These are phyloP conservation scores for Sideroxylon spinosum DNA, from an alignment of 179 eudicot species.

Conservation along the genomic window DNA sequence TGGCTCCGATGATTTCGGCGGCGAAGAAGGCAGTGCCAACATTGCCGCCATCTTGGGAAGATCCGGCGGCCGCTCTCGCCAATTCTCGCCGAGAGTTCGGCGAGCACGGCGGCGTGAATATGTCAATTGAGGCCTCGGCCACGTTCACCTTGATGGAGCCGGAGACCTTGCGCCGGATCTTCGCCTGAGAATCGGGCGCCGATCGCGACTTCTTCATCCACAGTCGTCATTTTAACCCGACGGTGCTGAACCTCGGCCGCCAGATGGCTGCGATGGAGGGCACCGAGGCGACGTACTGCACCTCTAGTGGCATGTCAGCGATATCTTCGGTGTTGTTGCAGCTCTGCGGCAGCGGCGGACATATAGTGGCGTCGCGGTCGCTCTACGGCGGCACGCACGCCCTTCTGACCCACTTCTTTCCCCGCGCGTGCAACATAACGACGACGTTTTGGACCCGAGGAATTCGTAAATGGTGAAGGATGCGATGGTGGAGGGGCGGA, in stretches of 20 bases:
- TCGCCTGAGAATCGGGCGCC: constrained; percentile 83
- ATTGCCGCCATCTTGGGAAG: constrained; percentile 26
- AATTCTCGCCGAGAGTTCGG: constrained; percentile 83
- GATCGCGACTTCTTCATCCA: constrained; percentile 84
- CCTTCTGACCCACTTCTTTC: constrained; percentile 66
- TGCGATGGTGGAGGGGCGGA: constrained; percentile 53
- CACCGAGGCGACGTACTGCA: constrained; percentile 95
- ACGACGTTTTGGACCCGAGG: constrained; percentile 64
- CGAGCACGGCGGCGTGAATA: constrained; percentile 98
- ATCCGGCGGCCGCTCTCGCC: constrained; percentile 66
- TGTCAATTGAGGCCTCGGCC: constrained; percentile 96
- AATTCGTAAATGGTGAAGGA: constrained; percentile 42
- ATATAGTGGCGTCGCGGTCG: constrained; percentile 66
- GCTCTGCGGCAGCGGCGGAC: constrained; percentile 70
- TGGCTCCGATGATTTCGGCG: constrained; percentile 26
- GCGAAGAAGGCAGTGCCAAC: constrained; percentile 23
- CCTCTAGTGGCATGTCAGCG: constrained; percentile 93
- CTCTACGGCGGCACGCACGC: constrained; percentile 96
- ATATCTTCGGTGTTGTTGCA: constrained; percentile 76
- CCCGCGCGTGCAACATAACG: constrained; percentile 60
- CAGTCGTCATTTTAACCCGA: constrained; percentile 96
- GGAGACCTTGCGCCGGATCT: constrained; percentile 74
- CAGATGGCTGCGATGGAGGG: constrained; percentile 93
- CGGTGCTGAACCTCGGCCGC: constrained; percentile 77
- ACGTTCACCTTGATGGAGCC: constrained; percentile 98